Evolutionary conservation across 2,329 filamentous ascomycete genomes (phyloP).

Genomic region (Apiospora sp.): DNA sequence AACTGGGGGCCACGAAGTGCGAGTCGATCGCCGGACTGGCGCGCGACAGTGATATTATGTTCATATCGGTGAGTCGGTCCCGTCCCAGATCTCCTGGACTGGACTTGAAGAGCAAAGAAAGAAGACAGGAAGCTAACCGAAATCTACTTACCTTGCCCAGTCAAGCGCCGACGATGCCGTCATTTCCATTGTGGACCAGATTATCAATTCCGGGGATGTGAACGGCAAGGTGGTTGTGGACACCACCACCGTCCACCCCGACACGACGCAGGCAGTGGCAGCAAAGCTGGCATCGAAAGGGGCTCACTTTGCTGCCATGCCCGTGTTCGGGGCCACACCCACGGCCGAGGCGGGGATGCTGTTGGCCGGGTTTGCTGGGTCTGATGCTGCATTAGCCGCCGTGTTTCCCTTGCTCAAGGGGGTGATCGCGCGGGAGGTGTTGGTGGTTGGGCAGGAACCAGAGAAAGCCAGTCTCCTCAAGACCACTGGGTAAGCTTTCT

Average conservation of each 20-base stretch:
- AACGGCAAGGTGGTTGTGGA: slow-evolving; percentile 55
- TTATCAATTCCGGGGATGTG: slow-evolving; percentile 36
- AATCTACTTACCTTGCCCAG: slow-evolving; percentile 25
- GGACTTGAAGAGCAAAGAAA: background rate
- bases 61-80: slow-evolving; percentile 42
- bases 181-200: slow-evolving; percentile 39
- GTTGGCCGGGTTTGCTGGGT: slow-evolving; percentile 55
- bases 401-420: slow-evolving; percentile 50
- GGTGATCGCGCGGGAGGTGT: slow-evolving; percentile 51
- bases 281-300: slow-evolving; percentile 39
- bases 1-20: slow-evolving; percentile 39
- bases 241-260: slow-evolving; percentile 59
- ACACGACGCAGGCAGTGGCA: slow-evolving; percentile 45
- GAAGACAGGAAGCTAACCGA: background rate
- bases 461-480: slow-evolving; percentile 55
- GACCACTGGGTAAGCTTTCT: slow-evolving; percentile 49
- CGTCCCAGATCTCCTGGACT: background rate
- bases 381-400: slow-evolving; percentile 42
- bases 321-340: slow-evolving; percentile 60
- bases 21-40: slow-evolving; percentile 39
- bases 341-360: slow-evolving; percentile 55
- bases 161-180: slow-evolving; percentile 54
- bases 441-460: slow-evolving; percentile 52
- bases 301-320: slow-evolving; percentile 51
- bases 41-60: slow-evolving; percentile 43